Percentiles rank a stretch among this genome's conserved stretches.
phyloP scores from a whole-genome alignment of 805 yeast genomes.

The Phaffomyces opuntiae region DNA sequence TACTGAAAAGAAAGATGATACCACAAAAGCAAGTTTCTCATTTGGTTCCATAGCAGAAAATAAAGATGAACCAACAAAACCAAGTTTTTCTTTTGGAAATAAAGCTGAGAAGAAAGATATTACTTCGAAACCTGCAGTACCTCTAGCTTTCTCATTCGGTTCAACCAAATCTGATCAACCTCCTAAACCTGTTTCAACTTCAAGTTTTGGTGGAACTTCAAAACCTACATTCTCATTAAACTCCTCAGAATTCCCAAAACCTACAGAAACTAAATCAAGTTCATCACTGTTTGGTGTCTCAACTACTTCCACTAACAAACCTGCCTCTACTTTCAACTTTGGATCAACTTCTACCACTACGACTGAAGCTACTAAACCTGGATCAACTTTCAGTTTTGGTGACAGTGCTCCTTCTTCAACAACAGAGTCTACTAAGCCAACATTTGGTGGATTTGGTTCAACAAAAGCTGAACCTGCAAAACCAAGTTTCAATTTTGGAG shows the following conservation, averaged over 20 bases:
- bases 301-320: too few species aligned
- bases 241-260: too few species aligned
- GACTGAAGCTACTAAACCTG: not conserved
- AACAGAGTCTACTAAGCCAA: not conserved
- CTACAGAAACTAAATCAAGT: too few species aligned
- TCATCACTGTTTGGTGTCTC: too few species aligned
- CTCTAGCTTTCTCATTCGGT: not conserved
- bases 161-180: too few species aligned
- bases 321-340: too few species aligned
- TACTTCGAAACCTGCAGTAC: not conserved
- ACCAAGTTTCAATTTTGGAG: not conserved
- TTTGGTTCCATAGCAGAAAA: not conserved
- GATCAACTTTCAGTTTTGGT: not conserved
- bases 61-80: not conserved
- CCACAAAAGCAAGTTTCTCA: not conserved
- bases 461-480: not conserved
- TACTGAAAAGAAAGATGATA: not conserved
- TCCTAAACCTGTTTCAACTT: too few species aligned
- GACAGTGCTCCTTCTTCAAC: not conserved
- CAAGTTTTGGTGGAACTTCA: too few species aligned
- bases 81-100: not conserved
- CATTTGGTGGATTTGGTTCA: not conserved
- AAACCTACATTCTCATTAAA: too few species aligned
- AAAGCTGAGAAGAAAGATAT: not conserved
- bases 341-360: too few species aligned